A percentile compares a stretch with the other conserved stretches of the same genome.
Evolutionary conservation across 2,329 filamentous ascomycete species (phyloP).

Genomic region (Leptoxyphium fumago): DNA sequence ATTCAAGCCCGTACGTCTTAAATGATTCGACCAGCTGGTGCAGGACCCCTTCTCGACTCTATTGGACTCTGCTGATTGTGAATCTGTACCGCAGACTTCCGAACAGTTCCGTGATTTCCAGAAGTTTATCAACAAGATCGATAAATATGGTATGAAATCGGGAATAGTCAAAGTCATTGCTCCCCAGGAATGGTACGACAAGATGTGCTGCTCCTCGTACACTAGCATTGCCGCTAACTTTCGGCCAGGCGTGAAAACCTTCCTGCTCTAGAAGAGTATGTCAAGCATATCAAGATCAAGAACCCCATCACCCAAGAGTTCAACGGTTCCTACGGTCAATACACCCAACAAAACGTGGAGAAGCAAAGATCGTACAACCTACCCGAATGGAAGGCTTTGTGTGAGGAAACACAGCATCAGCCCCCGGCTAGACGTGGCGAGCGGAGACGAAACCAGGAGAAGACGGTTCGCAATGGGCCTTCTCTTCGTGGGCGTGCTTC

Average conservation of each 20-base stretch:
- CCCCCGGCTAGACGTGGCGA: constrained; percentile 83
- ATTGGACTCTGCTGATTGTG: too few relatives aligned
- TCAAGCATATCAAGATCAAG: constrained; percentile 86
- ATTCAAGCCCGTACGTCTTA: constrained; percentile 61
- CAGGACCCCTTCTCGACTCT: too few relatives aligned
- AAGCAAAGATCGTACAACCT: constrained; percentile 93
- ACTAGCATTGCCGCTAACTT: constrained; percentile 1
- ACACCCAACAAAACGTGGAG: constrained; percentile 92
- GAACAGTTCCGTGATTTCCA: constrained; percentile 89
- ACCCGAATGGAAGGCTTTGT: constrained; percentile 87
- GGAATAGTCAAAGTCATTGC: constrained; percentile 95
- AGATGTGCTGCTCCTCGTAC: neutral
- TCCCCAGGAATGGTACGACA: constrained; percentile 73
- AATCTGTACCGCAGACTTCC: constrained; percentile 47
- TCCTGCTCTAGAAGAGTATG: constrained; percentile 63
- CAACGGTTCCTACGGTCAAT: constrained; percentile 86
- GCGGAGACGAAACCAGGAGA: constrained; percentile 46
- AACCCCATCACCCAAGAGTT: constrained; percentile 98
- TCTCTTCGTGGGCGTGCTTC: constrained; percentile 15
- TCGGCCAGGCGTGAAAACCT: constrained; percentile 49
- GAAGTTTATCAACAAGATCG: constrained; percentile 76
- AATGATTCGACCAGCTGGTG: too few relatives aligned
- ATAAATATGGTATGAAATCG: constrained; percentile 92
- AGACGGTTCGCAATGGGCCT: constrained; percentile 24
- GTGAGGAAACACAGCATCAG: constrained; percentile 89